Evolutionary conservation across 495 filamentous ascomycete genomes (phyloP), one percentile per base, ranked within the genome.

Genomic region (Hypomontagnella submonticulosa): DNA sequence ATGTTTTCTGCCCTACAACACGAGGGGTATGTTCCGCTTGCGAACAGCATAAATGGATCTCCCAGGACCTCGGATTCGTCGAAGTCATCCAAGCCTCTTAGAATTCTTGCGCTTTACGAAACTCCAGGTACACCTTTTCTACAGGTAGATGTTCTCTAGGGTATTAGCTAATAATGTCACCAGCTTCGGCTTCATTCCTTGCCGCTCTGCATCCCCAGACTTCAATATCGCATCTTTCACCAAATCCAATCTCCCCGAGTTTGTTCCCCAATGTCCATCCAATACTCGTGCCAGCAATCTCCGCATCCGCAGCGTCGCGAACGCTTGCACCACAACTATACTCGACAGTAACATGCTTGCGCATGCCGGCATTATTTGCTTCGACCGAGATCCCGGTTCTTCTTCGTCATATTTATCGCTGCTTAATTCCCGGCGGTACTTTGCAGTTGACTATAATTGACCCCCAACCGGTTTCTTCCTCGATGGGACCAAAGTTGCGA

Each of bases 401-500:
- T 34, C 66, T 81, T n/a, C 68, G 66, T 37, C 73, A 71, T n/a
- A 71, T 80, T 11, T 69, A 75, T 30, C 73, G 76, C 19, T 79
- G 76, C 32, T 69, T 81, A 0, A 57, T 70, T 9, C 73, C 73
- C 1, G 64, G 66, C 1, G 81, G 81, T 12, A 69, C 61, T 36
- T 38, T 83, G n/a, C 76, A 81, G 44, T 50, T 84, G 15, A 77
- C 73, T 4, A 56, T 85, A 37, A 76, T 84, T 27, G 82, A 85
- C 48, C 80, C 81, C 4, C 71, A 69, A 16, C 82, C 82, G 5
- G 65, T 76, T 6, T 59, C 76, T 7, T 48, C 73, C 7, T 78
- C 77, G 3, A 66, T 82, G 40, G 82, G 82, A 1, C 80, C 81
- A 8, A 70, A 67, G 19, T 66, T 84, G 49, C 72, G 78, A 36